Evolutionary conservation across 2,329 filamentous ascomycete genomes (phyloP), one percentile per base, ranked within the genome.

Genomic region (Hortaea sp.): DNA sequence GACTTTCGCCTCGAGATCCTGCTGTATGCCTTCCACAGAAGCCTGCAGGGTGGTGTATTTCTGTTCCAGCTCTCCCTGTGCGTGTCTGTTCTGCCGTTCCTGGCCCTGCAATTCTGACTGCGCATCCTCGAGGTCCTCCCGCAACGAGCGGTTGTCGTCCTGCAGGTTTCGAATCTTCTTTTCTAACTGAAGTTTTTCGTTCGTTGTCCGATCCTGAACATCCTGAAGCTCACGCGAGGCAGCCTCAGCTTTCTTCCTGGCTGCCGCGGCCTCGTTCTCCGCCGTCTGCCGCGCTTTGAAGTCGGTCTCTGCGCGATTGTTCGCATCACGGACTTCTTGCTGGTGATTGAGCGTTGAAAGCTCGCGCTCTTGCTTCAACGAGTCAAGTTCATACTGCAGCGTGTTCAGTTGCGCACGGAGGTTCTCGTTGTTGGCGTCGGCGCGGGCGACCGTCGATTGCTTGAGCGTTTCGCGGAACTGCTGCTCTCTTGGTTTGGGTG

Each of bases 361-460:
- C 48, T 94, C 88, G 56, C 85, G 83, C 60, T 97, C 90, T 56
- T 95, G 87, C 58, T 90, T 89, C 44, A 86, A 71, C 12, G 85
- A 90, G 58, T 88, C 85, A 54, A 95, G 75, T 48, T 90, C 87
- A 68, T 95, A 98, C 51, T 82, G 83, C 43, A 95, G 71, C 0
- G 88, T 86, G 51, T 89, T 92, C 38, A 97, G 73, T 66, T 95
- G 88, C 1, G 90, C 87, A 60, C 90, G 89, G 28, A 97, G 74
- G 53, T 89, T 84, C 59, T 97, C 89, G 49, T 78, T 82, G 55
- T 64, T 61, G 52, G 64, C 60, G 46, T 72, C 69, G 29, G 66
- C 44, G 34, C 53, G 50, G 27, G 49, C 49, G 7, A 41, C 45
- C 7, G 65, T 65, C 6, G 70, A 71, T 45, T 69, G 66, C 44